Evolutionary conservation across 2,329 filamentous ascomycete genomes (phyloP).

Genomic region (Lecanicillium sp.): DNA sequence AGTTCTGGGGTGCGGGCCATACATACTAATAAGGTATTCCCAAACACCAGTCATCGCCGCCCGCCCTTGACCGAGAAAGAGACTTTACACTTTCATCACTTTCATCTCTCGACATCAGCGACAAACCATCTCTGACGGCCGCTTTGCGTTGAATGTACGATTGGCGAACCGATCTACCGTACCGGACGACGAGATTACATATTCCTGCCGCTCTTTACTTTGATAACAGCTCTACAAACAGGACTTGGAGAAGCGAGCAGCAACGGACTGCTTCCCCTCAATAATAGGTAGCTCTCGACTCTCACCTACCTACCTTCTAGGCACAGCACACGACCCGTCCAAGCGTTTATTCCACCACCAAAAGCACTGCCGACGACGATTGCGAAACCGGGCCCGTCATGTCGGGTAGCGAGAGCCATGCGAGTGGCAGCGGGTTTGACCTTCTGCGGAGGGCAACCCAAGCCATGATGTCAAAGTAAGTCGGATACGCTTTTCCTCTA

Average conservation of each 20-base stretch:
- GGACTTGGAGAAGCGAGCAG: background rate
- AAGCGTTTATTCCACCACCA: background rate
- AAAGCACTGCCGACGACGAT: too few species aligned
- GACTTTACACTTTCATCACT: constrained; percentile 5
- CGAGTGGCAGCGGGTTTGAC: constrained; percentile 41
- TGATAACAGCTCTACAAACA: too few species aligned
- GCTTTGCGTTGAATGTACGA: too few species aligned
- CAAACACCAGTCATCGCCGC: too few species aligned
- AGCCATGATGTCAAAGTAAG: constrained; percentile 56
- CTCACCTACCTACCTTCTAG: too few species aligned
- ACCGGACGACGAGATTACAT: too few species aligned
- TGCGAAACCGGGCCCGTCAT: constrained; percentile 24
- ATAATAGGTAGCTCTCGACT: too few species aligned
- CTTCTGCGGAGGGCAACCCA: constrained; percentile 53
- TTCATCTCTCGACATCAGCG: constrained; percentile 1
- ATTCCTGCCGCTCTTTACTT: background rate
- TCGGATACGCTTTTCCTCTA: constrained; percentile 3
- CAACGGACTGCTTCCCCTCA: constrained; percentile 6
- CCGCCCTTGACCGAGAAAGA: too few species aligned
- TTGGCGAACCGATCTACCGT: too few species aligned
- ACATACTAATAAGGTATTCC: too few species aligned
- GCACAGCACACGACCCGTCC: background rate
- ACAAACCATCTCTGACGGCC: too few species aligned
- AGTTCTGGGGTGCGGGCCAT: too few species aligned
- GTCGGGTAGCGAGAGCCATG: constrained; percentile 39